Base-by-base conservation (phyloP, 257 asterid genomes). In the Plectranthus barbatus region DNA sequence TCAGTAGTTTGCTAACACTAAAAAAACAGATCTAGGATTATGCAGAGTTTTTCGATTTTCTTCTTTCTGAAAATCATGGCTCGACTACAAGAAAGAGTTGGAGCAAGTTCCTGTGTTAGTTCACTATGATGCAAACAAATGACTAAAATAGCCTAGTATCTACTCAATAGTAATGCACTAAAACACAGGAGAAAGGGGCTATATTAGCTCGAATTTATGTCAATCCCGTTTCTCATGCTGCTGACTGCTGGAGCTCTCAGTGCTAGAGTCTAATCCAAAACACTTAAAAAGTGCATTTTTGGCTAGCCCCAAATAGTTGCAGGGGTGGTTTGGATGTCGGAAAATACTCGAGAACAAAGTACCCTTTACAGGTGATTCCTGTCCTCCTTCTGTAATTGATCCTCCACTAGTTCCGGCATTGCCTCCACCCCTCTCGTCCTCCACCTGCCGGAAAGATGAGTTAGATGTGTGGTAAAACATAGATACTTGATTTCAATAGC, bases 271-370 rank as follows among this genome's bases (percentile, higher is more conserved):
- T 39, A 86, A 56, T 69, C 94, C 94, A 14, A 86, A 68, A 45
- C 94, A 86, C 75, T 86, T 86, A 5, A 86, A 73, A 56, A 81
- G 60, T 4, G 95, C 91, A 29, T 60, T 76, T 68, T 79, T 86
- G 1, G 72, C 80, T 23, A 74, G 70, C 59, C 77, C 81, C 2
- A 81, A 55, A 58, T 73, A 86, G 76, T 66, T 76, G 77, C 95
- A 86, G 55, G 91, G 95, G 72, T 86, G 90, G 56, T 48, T 59
- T 17, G 85, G 74, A 45, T 33, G 77, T 12, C 49, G 65, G 60
- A 72, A 56, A 44, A 66, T 57, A 52, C 64, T 68, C 46, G 37
- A 51, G 48, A 67, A 12, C 34, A 14, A 21, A 2, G 73, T 41
- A 13, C 68, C 83, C 67, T 78, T 73, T 4, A 13, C 11, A 34